A percentile compares a stretch with the other conserved stretches of the same genome.
Evolutionary conservation across 352 stramenopile genomes (phyloP).

Genomic region (Phytopythium cucurbitacearum): DNA sequence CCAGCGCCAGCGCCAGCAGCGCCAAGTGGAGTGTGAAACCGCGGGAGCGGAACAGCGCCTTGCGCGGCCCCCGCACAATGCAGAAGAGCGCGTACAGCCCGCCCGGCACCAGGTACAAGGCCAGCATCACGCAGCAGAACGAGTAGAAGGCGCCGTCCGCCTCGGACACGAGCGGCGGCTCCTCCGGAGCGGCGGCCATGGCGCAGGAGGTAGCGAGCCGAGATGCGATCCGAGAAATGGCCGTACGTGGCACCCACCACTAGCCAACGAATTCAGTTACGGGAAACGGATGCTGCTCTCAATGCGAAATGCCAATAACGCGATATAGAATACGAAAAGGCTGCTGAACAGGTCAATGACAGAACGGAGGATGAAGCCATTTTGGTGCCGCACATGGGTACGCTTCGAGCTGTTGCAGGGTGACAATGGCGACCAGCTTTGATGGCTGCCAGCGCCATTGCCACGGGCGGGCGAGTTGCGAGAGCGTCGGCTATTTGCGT

Average conservation of each 20-base stretch:
- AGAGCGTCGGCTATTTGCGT: no score
- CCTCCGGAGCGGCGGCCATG: slow-evolving; percentile 11
- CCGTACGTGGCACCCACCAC: slow-evolving; percentile 1
- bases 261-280: no score
- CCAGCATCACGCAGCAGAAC: slow-evolving; percentile 78
- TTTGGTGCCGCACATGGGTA: no score
- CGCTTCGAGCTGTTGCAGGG: no score
- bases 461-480: no score
- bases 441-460: no score
- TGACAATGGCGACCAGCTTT: no score
- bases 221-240: background rate
- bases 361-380: no score
- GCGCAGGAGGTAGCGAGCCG: background rate
- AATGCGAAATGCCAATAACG: no score
- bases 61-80: slow-evolving; percentile 37
- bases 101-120: slow-evolving; percentile 68
- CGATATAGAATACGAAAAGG: no score
- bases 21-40: slow-evolving; percentile 46
- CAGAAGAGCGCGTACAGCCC: slow-evolving; percentile 50
- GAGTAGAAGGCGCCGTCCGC: slow-evolving; percentile 79
- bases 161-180: slow-evolving; percentile 39
- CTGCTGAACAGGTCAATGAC: no score
- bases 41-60: slow-evolving; percentile 31
- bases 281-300: no score
- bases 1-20: slow-evolving; percentile 41